phyloP scores from a whole-genome alignment of 768 basidiomycete species.

The Leccinum truebloodii region DNA sequence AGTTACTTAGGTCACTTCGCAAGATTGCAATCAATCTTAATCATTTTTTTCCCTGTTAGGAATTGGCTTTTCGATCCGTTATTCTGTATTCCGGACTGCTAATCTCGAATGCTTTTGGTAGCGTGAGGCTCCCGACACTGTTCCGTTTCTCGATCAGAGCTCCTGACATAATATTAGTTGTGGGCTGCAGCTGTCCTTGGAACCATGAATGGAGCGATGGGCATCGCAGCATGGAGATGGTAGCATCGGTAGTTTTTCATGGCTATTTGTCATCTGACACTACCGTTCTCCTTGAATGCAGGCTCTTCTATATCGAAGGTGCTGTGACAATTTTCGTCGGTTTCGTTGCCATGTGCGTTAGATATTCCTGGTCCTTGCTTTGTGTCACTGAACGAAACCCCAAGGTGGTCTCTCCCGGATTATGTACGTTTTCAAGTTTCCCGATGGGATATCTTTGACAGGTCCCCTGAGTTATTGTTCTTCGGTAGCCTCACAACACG shows the following conservation, averaged over 20 bases:
- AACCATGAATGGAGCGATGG: not conserved
- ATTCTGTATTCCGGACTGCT: not conserved
- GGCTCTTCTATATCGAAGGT: not conserved
- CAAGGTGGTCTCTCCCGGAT: not conserved
- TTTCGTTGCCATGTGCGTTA: not conserved
- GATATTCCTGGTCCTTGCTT: not conserved
- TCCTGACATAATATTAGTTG: not conserved
- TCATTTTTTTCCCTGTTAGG: not conserved
- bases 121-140: not conserved
- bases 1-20: not conserved
- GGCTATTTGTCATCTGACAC: not conserved
- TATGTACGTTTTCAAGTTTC: not conserved
- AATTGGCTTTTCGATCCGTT: not conserved
- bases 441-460: not conserved
- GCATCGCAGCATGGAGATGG: not conserved
- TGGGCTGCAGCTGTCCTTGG: not conserved
- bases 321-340: not conserved
- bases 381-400: not conserved
- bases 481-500: constrained; percentile 31
- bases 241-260: not conserved
- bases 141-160: not conserved
- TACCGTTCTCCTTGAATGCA: not conserved
- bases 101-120: not conserved
- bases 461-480: not conserved
- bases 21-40: not conserved